phyloP scores from a whole-genome alignment of 78 protist genomes.

The Chrysochromulina tobinii region DNA sequence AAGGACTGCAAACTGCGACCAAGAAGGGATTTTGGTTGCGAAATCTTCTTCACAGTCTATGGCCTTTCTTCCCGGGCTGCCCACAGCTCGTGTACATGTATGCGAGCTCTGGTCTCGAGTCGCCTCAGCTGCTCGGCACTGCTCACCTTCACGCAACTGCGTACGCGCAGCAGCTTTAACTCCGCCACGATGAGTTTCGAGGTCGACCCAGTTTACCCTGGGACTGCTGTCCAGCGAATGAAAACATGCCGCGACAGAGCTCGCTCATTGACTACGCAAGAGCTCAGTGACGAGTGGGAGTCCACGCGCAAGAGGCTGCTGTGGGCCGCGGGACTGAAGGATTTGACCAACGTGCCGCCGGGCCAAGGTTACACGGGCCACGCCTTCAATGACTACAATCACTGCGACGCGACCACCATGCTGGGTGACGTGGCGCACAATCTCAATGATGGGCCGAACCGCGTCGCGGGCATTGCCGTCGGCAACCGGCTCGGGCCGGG shows the following conservation, averaged over 20 bases:
- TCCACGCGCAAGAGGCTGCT: background rate
- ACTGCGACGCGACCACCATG: slow-evolving; percentile 14
- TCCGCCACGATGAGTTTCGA: background rate
- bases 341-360: background rate
- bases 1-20: too few relatives aligned
- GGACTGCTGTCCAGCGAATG: background rate
- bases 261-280: background rate
- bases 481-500: slow-evolving; percentile 3
- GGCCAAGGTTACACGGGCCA: slow-evolving; percentile 19
- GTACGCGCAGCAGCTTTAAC: too few relatives aligned
- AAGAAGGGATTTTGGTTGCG: too few relatives aligned
- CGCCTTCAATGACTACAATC: slow-evolving; percentile 21
- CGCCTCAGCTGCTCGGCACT: too few relatives aligned
- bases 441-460: background rate
- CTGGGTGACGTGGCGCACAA: background rate
- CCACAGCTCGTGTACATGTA: too few relatives aligned
- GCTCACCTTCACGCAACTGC: too few relatives aligned
- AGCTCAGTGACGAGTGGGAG: background rate
- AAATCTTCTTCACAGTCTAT: too few relatives aligned
- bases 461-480: background rate
- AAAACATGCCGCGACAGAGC: background rate
- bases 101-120: too few relatives aligned
- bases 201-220: background rate
- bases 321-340: slow-evolving; percentile 11
- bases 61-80: too few relatives aligned